These are phyloP conservation scores for Conoideocrella luteorostrata DNA, from an alignment of 2,329 filamentous ascomycete species.

Conservation along the genomic window DNA sequence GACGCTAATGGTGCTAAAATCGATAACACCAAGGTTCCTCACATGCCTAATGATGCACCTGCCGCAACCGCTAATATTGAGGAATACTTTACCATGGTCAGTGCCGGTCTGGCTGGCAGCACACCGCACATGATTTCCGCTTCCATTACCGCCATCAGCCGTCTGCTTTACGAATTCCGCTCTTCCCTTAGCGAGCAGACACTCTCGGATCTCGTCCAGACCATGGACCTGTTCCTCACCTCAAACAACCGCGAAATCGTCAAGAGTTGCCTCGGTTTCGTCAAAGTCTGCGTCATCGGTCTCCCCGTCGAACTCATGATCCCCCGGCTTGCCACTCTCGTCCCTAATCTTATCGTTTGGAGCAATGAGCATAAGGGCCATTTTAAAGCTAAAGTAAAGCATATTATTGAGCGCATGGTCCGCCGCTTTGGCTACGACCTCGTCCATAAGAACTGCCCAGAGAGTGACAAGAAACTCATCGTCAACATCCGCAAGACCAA, in stretches of 20 bases:
- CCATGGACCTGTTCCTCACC: conserved; percentile 92
- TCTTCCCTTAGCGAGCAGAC: conserved; percentile 60
- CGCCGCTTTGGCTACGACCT: conserved; percentile 79
- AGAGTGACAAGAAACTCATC: conserved; percentile 82
- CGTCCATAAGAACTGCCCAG: conserved; percentile 75
- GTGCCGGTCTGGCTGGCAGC: conserved; percentile 83
- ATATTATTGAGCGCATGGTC: conserved; percentile 92
- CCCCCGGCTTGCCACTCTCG: conserved; percentile 66
- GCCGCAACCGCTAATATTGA: conserved; percentile 76
- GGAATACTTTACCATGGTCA: conserved; percentile 98
- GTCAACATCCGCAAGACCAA: conserved; percentile 93
- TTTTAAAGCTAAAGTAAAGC: conserved; percentile 95
- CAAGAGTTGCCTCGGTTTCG: conserved; percentile 86
- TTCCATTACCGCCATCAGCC: conserved; percentile 87
- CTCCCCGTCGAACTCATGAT: conserved; percentile 74
- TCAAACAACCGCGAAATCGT: conserved; percentile 97
- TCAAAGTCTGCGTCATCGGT: conserved; percentile 90
- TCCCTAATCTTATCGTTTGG: conserved; percentile 92
- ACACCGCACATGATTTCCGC: conserved; percentile 97
- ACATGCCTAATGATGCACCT: conserved; percentile 78
- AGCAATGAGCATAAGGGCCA: conserved; percentile 97
- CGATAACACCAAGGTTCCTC: conserved; percentile 76
- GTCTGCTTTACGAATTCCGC: conserved; percentile 91
- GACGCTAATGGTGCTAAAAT: conserved; percentile 63
- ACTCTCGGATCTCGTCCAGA: conserved; percentile 79